These are phyloP conservation scores for Scenedesmus sp. DNA, from an alignment of 163 green algal genomes.

Conservation along the genomic window DNA sequence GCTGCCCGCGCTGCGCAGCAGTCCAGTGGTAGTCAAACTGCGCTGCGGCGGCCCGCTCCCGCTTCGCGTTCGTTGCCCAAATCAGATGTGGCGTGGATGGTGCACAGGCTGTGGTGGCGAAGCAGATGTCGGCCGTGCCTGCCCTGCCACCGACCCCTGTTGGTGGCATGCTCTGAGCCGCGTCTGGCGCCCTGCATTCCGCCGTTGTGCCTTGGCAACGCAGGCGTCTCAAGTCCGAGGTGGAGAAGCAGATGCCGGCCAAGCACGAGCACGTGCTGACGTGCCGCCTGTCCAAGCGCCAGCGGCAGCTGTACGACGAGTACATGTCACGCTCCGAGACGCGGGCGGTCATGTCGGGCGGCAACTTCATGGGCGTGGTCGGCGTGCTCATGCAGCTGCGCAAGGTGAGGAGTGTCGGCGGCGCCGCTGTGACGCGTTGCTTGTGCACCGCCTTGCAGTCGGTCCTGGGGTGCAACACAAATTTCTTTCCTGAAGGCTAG, in stretches of 20 bases:
- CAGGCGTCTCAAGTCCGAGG: conserved; percentile 70
- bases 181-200: no score
- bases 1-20: no score
- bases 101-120: no score
- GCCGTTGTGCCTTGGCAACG: no score
- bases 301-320: conserved; percentile 97
- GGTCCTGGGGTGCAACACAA: not conserved
- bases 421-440: not conserved
- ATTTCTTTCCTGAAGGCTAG: no score
- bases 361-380: conserved; percentile 95
- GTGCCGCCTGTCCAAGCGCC: conserved; percentile 92
- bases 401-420: conserved; percentile 78
- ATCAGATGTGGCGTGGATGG: no score
- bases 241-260: conserved; percentile 95
- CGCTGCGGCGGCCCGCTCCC: no score
- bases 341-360: conserved; percentile 78
- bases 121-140: not conserved
- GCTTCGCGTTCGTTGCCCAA: no score
- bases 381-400: conserved; percentile 98
- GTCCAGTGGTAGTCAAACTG: no score
- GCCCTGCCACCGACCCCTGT: no score
- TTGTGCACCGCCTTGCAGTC: not conserved
- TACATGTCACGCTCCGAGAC: conserved; percentile 89
- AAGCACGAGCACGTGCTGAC: conserved; percentile 98
- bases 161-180: no score